Percentiles rank a stretch among this genome's conserved stretches.
These are phyloP conservation scores for Penicillium goetzii DNA, from an alignment of 495 filamentous ascomycete genomes.

Conservation along the genomic window DNA sequence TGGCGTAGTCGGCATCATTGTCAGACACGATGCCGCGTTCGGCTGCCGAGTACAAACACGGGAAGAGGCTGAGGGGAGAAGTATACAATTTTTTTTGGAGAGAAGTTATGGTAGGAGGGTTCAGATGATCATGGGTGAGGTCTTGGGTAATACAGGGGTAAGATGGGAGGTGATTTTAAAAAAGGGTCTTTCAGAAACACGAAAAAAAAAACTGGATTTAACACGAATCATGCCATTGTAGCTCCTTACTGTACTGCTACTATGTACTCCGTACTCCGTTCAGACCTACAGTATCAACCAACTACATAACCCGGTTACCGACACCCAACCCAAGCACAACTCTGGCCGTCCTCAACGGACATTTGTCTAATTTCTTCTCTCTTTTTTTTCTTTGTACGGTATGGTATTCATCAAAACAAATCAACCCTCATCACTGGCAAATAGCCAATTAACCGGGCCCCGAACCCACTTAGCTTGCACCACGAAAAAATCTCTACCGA, in stretches of 20 bases:
- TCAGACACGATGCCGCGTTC: not conserved
- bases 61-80: not conserved
- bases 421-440: not conserved
- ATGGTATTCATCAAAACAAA: not conserved
- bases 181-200: not conserved
- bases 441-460: slow-evolving; percentile 14
- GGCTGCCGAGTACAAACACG: slow-evolving; percentile 1
- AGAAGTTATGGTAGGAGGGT: not conserved
- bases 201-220: slow-evolving; percentile 5
- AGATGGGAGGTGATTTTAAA: not conserved
- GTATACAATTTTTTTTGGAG: not conserved
- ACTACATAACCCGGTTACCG: too few relatives aligned
- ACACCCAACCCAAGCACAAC: not conserved
- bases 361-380: not conserved
- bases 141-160: not conserved
- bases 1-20: slow-evolving; percentile 4
- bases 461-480: slow-evolving; percentile 4
- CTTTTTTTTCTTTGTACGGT: not conserved
- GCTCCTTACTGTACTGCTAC: not conserved
- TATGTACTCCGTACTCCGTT: too few relatives aligned
- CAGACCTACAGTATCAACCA: too few relatives aligned
- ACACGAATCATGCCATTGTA: not conserved
- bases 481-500: slow-evolving; percentile 12
- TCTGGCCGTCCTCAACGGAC: not conserved
- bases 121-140: not conserved